Percentiles rank a stretch among this genome's conserved stretches.
Evolutionary conservation across 345 rosid genomes (phyloP).

Genomic region (Draba incana): DNA sequence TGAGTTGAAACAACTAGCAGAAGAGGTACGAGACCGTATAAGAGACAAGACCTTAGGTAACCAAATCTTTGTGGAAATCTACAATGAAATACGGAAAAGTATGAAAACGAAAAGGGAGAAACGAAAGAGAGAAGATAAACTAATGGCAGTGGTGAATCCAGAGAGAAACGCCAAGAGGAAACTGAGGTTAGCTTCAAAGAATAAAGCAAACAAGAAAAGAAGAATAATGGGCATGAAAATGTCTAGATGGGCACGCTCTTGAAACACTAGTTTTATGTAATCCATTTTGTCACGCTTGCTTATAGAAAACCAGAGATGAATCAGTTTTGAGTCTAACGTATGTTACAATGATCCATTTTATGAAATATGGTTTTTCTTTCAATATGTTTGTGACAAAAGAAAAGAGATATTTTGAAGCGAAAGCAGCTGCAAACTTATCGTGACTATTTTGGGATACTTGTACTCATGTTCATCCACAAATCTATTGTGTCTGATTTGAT

Average conservation of each 20-base stretch:
- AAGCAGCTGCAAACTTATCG: conserved; percentile 21
- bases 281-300: conserved; percentile 15
- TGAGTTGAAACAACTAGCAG: conserved; percentile 68
- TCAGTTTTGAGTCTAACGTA: background rate
- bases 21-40: conserved; percentile 65
- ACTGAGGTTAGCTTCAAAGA: conserved; percentile 72
- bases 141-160: conserved; percentile 89
- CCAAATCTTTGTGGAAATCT: conserved; percentile 57
- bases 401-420: background rate
- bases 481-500: conserved; percentile 28
- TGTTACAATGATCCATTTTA: too few species aligned
- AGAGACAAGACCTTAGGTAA: conserved; percentile 54
- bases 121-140: conserved; percentile 76
- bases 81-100: conserved; percentile 63
- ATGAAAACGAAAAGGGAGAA: conserved; percentile 69
- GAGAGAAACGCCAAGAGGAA: conserved; percentile 84
- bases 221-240: conserved; percentile 70
- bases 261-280: background rate
- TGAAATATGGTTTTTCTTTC: too few species aligned
- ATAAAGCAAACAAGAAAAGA: conserved; percentile 74
- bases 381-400: background rate
- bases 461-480: conserved; percentile 7
- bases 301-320: background rate
- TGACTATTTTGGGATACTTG: background rate
- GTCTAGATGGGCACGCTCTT: conserved; percentile 64